These are phyloP conservation scores for Uncinocarpus reesii DNA, from an alignment of 2,329 filamentous ascomycete species.

Conservation along the genomic window DNA sequence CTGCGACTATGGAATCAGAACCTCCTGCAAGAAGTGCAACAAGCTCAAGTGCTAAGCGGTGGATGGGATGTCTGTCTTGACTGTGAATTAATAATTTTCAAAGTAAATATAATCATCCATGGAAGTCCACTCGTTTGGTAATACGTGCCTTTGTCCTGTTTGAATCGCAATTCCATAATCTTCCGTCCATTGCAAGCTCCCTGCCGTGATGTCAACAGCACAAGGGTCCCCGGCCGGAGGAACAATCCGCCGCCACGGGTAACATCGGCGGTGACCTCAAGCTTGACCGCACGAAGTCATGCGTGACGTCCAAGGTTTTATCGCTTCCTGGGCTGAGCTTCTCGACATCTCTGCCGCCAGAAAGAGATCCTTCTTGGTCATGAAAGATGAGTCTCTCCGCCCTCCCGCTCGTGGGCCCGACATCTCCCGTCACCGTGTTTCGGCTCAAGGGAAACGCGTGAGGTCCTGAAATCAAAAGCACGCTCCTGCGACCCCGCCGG, in stretches of 20 bases:
- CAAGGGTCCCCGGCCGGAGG: not conserved
- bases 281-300: too few relatives aligned
- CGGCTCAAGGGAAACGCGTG: not conserved
- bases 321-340: too few relatives aligned
- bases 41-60: conserved; percentile 16
- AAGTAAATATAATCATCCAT: too few relatives aligned
- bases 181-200: too few relatives aligned
- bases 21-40: conserved; percentile 16
- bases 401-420: not conserved
- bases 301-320: too few relatives aligned
- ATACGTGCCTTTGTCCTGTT: too few relatives aligned
- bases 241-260: not conserved
- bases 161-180: too few relatives aligned
- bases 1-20: conserved; percentile 17
- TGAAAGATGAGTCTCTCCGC: not conserved
- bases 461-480: not conserved
- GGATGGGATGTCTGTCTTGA: not conserved
- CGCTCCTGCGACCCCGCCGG: too few relatives aligned
- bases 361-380: not conserved
- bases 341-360: not conserved
- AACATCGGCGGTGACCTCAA: not conserved
- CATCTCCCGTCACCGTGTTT: not conserved
- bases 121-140: too few relatives aligned
- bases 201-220: not conserved
- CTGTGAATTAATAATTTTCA: too few relatives aligned